Conservation (phyloP, 371 early-diverging fungal species). For the Ordospora colligata region DNA sequence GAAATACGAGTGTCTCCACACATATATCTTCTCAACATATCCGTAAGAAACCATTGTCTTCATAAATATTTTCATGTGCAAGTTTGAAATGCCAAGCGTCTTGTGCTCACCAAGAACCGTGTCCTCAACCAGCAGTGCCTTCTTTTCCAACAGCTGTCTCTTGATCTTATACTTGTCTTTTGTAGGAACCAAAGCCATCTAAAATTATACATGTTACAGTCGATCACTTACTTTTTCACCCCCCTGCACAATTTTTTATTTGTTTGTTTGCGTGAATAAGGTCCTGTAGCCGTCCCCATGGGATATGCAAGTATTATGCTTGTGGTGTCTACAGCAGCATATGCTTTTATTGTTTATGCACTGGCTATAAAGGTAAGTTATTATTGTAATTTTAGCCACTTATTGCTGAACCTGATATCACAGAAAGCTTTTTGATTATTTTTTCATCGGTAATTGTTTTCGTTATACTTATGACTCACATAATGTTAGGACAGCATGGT, state of each 20-base stretch:
- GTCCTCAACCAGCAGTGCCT: conserved; percentile 38
- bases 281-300: neutral
- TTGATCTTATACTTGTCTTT: conserved; percentile 38
- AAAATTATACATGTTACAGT: neutral
- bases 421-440: neutral
- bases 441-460: neutral
- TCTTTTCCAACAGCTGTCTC: conserved; percentile 29
- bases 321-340: neutral
- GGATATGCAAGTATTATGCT: neutral
- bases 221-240: neutral
- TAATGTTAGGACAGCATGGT: neutral
- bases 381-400: conserved; percentile 1
- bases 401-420: neutral
- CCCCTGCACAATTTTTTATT: conserved; percentile 1
- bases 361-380: neutral
- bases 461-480: neutral
- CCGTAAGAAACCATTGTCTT: conserved; percentile 48
- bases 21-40: conserved; percentile 50
- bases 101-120: conserved; percentile 37
- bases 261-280: neutral
- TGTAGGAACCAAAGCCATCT: conserved; percentile 25
- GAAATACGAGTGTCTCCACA: conserved; percentile 59
- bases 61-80: conserved; percentile 50
- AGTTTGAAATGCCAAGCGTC: conserved; percentile 42
- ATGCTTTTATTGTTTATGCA: neutral